A percentile compares a stretch with the other conserved stretches of the same genome.
Evolutionary conservation across 2,329 filamentous ascomycete genomes (phyloP).

Genomic region (Beauveria medogensis): DNA sequence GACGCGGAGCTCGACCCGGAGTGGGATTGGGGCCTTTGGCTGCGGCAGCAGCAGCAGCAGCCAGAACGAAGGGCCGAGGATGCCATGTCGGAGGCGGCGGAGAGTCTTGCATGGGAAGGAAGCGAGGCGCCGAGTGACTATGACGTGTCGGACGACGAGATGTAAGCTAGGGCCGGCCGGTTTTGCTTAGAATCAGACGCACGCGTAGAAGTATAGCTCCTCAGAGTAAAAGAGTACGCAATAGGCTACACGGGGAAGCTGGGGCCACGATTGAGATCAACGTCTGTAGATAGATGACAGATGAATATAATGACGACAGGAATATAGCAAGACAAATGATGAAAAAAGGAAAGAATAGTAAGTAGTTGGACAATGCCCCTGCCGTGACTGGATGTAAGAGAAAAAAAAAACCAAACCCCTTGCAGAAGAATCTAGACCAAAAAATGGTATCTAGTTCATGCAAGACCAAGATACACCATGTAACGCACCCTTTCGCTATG

Average conservation of each 20-base stretch:
- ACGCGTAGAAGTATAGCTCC: no score
- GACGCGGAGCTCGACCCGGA: slow-evolving; percentile 12
- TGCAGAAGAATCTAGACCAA: slow-evolving; percentile 20
- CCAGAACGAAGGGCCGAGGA: neutral
- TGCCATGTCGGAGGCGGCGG: no score
- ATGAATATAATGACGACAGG: neutral
- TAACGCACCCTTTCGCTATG: slow-evolving; percentile 37
- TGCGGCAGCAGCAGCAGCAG: slow-evolving; percentile 1
- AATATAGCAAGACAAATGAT: neutral
- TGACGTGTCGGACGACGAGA: no score
- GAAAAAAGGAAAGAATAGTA: slow-evolving; percentile 14
- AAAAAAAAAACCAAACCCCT: slow-evolving; percentile 13
- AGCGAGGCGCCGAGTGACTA: no score
- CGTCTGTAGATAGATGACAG: slow-evolving; percentile 1
- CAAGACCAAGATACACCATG: slow-evolving; percentile 30
- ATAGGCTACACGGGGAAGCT: no score
- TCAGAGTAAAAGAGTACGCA: no score
- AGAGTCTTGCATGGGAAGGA: no score
- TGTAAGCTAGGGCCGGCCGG: no score
- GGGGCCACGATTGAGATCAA: slow-evolving; percentile 5
- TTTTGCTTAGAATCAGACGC: neutral
- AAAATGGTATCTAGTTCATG: slow-evolving; percentile 19
- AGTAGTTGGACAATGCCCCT: slow-evolving; percentile 15
- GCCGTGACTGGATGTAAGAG: slow-evolving; percentile 12
- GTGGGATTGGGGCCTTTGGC: slow-evolving; percentile 18